Conservation (phyloP, 306 rosid genomes). For the Sphenostylis stenocarpa region DNA sequence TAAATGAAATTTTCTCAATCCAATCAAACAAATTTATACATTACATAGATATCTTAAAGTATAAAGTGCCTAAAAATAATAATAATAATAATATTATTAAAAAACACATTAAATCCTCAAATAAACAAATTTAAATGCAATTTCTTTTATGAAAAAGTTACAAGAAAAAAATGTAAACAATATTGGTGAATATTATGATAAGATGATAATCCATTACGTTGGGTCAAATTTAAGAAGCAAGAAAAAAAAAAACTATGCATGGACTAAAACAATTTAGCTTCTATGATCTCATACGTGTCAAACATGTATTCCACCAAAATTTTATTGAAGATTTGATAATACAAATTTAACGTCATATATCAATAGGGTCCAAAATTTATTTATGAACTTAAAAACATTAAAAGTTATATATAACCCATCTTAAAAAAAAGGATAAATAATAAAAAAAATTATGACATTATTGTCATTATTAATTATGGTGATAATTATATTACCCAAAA, state of each 20-base stretch:
- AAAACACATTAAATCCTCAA: background rate
- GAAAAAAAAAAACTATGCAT: slow-evolving; percentile 21
- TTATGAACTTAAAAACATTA: slow-evolving; percentile 41
- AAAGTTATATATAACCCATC: slow-evolving; percentile 19
- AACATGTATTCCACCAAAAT: slow-evolving; percentile 41
- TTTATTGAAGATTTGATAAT: slow-evolving; percentile 33
- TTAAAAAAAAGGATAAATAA: slow-evolving; percentile 15
- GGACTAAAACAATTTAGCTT: slow-evolving; percentile 29
- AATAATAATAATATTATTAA: background rate
- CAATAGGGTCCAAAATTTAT: slow-evolving; percentile 45
- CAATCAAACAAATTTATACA: background rate
- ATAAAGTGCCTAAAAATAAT: background rate
- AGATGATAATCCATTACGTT: no score
- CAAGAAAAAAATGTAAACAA: no score
- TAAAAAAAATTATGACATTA: slow-evolving; percentile 10
- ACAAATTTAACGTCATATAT: slow-evolving; percentile 45
- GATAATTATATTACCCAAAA: slow-evolving; percentile 32
- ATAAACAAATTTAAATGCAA: no score
- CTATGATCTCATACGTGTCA: slow-evolving; percentile 37
- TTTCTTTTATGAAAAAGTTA: no score
- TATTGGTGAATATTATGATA: no score
- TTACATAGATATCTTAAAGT: background rate
- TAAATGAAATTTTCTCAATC: background rate
- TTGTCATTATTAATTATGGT: slow-evolving; percentile 21
- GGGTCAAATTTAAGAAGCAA: background rate